Percentiles rank a stretch among this genome's conserved stretches.
Evolutionary conservation across 1,139 yeast genomes (phyloP).

Genomic region (Hemisphaericaspora subhashii): DNA sequence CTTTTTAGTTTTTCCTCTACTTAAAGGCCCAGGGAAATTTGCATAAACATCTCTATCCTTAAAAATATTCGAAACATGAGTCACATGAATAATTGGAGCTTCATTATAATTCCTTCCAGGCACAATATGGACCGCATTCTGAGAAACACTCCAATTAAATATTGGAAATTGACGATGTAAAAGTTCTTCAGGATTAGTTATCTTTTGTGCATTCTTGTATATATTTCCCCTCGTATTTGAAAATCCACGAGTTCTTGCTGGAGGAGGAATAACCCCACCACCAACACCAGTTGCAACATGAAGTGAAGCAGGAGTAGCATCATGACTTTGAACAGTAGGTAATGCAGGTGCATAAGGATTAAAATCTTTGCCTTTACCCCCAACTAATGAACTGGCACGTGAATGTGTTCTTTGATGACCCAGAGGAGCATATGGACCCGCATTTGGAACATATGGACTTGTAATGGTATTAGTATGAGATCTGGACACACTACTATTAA

Average conservation of each 20-base stretch:
- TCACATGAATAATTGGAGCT: constrained; percentile 18
- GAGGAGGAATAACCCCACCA: not conserved
- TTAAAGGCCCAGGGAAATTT: constrained; percentile 65
- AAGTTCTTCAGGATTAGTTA: constrained; percentile 36
- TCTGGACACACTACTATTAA: constrained; percentile 24
- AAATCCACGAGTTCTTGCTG: constrained; percentile 8
- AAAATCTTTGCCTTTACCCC: constrained; percentile 42
- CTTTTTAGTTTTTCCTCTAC: constrained; percentile 54
- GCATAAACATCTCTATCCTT: constrained; percentile 20
- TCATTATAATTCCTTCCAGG: constrained; percentile 22
- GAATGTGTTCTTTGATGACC: constrained; percentile 40
- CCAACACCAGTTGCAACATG: not conserved
- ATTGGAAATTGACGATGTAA: constrained; percentile 71
- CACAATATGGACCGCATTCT: constrained; percentile 29
- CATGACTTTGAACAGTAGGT: constrained; percentile 19
- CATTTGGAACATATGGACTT: constrained; percentile 48
- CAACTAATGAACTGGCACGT: constrained; percentile 43
- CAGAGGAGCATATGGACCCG: constrained; percentile 50
- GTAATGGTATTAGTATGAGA: constrained; percentile 20
- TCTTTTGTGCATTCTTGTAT: constrained; percentile 25
- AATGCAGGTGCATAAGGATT: constrained; percentile 48
- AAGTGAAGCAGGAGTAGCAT: constrained; percentile 1
- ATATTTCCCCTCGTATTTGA: constrained; percentile 18
- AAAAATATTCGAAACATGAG: constrained; percentile 19
- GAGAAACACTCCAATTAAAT: constrained; percentile 64